phyloP scores from a whole-genome alignment of 2,329 filamentous ascomycete species.

The Chrysoporthe cubensis region DNA sequence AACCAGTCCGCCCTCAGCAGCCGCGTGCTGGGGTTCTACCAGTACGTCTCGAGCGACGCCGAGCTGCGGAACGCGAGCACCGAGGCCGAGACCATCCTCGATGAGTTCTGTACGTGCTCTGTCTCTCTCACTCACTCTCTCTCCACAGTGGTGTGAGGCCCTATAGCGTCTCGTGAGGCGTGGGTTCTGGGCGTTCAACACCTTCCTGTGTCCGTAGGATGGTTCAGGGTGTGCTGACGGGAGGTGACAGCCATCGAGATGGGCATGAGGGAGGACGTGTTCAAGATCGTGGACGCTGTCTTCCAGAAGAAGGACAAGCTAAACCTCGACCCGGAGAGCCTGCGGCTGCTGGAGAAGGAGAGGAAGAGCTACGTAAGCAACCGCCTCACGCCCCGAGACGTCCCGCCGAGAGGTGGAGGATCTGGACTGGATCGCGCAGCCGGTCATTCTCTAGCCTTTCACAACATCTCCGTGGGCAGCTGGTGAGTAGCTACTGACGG shows the following conservation, averaged over 20 bases:
- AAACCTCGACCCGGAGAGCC: slow-evolving; percentile 68
- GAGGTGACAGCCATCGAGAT: slow-evolving; percentile 63
- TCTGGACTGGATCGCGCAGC: too few species aligned
- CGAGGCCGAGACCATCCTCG: slow-evolving; percentile 74
- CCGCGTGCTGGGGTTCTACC: slow-evolving; percentile 78
- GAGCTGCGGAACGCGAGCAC: slow-evolving; percentile 75
- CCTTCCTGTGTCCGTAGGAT: not conserved
- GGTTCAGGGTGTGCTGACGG: not conserved
- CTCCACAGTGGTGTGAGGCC: too few species aligned
- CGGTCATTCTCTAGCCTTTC: fast-evolving
- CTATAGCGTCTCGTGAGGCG: too few species aligned
- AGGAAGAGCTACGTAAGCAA: slow-evolving; percentile 64
- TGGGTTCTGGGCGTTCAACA: too few species aligned
- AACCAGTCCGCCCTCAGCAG: slow-evolving; percentile 63
- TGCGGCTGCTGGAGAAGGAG: slow-evolving; percentile 76
- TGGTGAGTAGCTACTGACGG: not conserved
- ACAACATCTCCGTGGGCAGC: too few species aligned
- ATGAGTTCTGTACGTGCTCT: slow-evolving; percentile 61
- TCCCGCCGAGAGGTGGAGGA: not conserved
- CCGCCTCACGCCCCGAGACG: not conserved
- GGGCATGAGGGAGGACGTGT: slow-evolving; percentile 81
- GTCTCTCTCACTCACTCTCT: too few species aligned
- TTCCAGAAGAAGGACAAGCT: slow-evolving; percentile 59
- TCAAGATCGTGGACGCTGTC: slow-evolving; percentile 64
- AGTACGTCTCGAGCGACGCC: slow-evolving; percentile 72